phyloP scores from a whole-genome alignment of 768 basidiomycete species.

The Trichaptum fuscoviolaceum region DNA sequence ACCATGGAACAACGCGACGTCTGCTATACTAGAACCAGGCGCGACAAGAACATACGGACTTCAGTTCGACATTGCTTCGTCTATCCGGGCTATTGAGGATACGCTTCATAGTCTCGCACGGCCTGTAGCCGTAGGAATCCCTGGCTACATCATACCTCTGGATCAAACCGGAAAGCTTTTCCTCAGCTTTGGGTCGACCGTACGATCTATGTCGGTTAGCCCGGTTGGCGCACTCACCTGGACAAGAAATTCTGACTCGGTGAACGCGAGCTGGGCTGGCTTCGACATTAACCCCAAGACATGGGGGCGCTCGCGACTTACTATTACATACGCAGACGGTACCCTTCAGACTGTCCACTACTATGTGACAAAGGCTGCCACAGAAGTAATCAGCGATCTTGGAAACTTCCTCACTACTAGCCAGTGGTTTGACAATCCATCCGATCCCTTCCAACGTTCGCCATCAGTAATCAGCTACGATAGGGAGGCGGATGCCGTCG shows the following conservation, averaged over 20 bases:
- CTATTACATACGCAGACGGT: slow-evolving; percentile 46
- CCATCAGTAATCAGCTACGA: slow-evolving; percentile 55
- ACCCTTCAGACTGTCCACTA: slow-evolving; percentile 50
- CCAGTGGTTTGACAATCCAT: slow-evolving; percentile 46
- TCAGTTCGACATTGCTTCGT: slow-evolving; percentile 42
- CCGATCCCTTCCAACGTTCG: slow-evolving; percentile 48
- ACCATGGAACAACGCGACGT: slow-evolving; percentile 52
- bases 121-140: slow-evolving; percentile 48
- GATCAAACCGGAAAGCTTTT: slow-evolving; percentile 49
- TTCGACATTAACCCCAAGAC: slow-evolving; percentile 39
- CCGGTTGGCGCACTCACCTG: slow-evolving; percentile 44
- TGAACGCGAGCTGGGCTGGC: slow-evolving; percentile 38
- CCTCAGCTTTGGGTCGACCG: slow-evolving; percentile 37
- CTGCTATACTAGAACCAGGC: slow-evolving; percentile 38
- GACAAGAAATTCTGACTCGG: slow-evolving; percentile 38
- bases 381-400: slow-evolving; percentile 38
- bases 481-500: slow-evolving; percentile 41
- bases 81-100: slow-evolving; percentile 44
- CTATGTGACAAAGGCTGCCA: slow-evolving; percentile 43
- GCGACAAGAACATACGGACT: slow-evolving; percentile 49
- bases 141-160: slow-evolving; percentile 46
- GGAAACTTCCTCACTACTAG: slow-evolving; percentile 50
- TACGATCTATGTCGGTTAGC: slow-evolving; percentile 37
- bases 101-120: slow-evolving; percentile 35
- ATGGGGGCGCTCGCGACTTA: slow-evolving; percentile 45